Evolutionary conservation across 108 stramenopile genomes (phyloP).

Genomic region (Tribonema minus): DNA sequence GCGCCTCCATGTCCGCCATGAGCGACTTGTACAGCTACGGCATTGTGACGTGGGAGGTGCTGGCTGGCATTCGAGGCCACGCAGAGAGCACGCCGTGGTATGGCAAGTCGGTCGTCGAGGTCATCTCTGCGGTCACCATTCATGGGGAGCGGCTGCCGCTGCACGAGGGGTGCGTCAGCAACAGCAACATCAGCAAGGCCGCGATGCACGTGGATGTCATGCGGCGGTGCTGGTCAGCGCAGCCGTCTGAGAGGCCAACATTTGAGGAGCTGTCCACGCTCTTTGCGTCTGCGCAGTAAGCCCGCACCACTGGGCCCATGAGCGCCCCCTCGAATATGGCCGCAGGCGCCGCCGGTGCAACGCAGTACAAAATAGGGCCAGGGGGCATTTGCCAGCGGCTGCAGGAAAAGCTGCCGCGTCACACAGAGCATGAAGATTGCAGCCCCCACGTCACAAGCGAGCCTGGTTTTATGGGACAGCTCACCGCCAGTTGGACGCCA

Average conservation of each 20-base stretch:
- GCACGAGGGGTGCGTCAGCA: not conserved
- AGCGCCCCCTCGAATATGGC: too few species aligned
- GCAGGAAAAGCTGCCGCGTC: too few species aligned
- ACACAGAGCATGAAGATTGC: too few species aligned
- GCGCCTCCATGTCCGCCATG: not conserved
- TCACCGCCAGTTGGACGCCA: too few species aligned
- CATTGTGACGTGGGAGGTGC: not conserved
- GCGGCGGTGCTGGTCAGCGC: not conserved
- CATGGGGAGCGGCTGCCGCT: not conserved
- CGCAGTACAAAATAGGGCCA: too few species aligned
- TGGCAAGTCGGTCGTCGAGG: not conserved
- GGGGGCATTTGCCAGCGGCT: too few species aligned
- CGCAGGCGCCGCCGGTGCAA: too few species aligned
- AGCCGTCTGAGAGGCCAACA: not conserved
- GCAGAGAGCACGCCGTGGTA: not conserved
- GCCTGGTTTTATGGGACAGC: too few species aligned
- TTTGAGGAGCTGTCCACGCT: too few species aligned
- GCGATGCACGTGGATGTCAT: not conserved
- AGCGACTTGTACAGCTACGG: not conserved
- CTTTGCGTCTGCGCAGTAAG: too few species aligned
- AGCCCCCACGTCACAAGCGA: too few species aligned
- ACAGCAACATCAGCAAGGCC: not conserved
- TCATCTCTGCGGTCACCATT: not conserved
- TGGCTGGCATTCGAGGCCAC: not conserved
- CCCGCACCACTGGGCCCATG: too few species aligned